These are phyloP conservation scores for Colletotrichum trifolii DNA, from an alignment of 2,329 filamentous ascomycete genomes.

Conservation along the genomic window DNA sequence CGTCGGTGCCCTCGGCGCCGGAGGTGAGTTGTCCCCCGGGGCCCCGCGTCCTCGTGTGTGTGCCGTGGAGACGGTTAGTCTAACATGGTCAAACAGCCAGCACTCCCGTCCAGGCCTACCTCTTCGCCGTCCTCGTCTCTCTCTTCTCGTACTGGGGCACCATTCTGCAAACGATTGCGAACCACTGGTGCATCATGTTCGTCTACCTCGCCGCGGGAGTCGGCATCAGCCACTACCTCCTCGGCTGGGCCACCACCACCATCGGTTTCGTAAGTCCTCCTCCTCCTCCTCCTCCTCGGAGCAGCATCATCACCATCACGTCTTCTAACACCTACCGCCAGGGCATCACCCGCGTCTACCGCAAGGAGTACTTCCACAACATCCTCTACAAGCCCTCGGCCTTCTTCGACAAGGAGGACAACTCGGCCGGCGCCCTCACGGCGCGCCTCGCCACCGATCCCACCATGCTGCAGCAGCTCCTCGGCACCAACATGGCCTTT, in stretches of 20 bases:
- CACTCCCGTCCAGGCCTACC: slow-evolving; percentile 34
- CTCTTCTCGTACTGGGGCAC: slow-evolving; percentile 34
- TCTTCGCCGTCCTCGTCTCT: slow-evolving; percentile 33
- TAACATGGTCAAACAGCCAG: slow-evolving; percentile 3
- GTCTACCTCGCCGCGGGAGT: slow-evolving; percentile 38
- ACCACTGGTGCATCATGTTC: slow-evolving; percentile 48
- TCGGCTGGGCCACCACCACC: slow-evolving; percentile 44
- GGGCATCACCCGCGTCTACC: slow-evolving; percentile 33
- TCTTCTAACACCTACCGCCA: background rate
- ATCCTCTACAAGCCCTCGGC: slow-evolving; percentile 45
- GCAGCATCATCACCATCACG: no score
- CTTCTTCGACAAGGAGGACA: slow-evolving; percentile 42
- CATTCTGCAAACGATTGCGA: slow-evolving; percentile 43
- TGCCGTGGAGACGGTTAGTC: background rate
- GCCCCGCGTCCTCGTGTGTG: no score
- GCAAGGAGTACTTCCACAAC: slow-evolving; percentile 47
- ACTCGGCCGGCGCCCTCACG: slow-evolving; percentile 41
- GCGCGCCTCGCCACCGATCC: slow-evolving; percentile 41
- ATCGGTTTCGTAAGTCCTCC: slow-evolving; percentile 45
- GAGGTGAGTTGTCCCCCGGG: slow-evolving; percentile 13
- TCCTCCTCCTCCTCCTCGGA: slow-evolving; percentile 12
- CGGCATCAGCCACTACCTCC: slow-evolving; percentile 40
- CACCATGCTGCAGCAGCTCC: slow-evolving; percentile 35
- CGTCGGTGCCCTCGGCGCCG: slow-evolving; percentile 32
- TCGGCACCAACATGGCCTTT: slow-evolving; percentile 37